Conservation (phyloP, 2,329 filamentous ascomycete species). For the Xylariaceae sp. region DNA sequence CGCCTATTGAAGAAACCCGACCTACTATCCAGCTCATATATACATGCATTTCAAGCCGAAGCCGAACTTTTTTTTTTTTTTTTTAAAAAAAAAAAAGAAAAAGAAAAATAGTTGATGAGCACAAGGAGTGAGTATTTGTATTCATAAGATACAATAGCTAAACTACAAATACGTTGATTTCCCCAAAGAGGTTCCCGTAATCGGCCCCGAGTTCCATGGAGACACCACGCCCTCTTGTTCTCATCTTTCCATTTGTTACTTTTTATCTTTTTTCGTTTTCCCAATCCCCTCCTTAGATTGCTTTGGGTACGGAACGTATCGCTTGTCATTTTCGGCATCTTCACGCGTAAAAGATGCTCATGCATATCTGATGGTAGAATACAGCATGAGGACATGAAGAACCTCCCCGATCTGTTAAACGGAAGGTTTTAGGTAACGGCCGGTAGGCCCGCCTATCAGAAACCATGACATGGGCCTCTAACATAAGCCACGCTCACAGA, state of each 20-base stretch:
- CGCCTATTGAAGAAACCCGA: too few relatives aligned
- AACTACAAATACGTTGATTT: background rate
- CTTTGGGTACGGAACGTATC: background rate
- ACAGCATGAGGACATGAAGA: background rate
- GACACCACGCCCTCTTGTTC: conserved; percentile 6
- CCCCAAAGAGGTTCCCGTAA: background rate
- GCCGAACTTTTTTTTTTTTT: too few relatives aligned
- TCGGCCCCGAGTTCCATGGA: background rate
- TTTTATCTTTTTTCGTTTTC: background rate
- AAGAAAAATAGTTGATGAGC: background rate
- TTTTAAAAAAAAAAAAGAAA: background rate
- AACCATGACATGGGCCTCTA: conserved; percentile 2
- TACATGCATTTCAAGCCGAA: too few relatives aligned
- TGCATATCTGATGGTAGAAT: background rate
- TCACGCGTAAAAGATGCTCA: background rate
- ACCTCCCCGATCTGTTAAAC: background rate
- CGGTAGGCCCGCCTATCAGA: background rate
- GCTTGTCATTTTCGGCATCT: background rate
- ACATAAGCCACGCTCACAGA: background rate
- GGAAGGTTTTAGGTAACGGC: background rate
- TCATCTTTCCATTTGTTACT: background rate
- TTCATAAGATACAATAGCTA: conserved; percentile 20
- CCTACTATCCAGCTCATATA: too few relatives aligned
- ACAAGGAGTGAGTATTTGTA: conserved; percentile 23
- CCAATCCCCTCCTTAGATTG: background rate